Evolutionary conservation across 208 protist species (phyloP), one percentile per base, ranked within the genome.

Genomic region (Wallacemonas sp.): DNA sequence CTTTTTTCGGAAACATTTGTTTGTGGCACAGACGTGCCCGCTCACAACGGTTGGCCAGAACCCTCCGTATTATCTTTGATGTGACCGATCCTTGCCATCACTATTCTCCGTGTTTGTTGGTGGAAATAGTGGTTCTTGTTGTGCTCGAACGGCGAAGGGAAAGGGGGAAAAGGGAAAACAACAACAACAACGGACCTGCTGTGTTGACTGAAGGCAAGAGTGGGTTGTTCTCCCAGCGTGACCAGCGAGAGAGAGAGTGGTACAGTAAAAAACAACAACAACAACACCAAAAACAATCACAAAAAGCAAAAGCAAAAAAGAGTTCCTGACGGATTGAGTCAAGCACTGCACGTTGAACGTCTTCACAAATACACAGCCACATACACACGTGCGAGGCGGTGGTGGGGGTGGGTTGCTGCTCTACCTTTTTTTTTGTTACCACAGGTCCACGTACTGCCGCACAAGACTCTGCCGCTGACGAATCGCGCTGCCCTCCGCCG

Each of bases 391-490:
- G n/a, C n/a, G n/a, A n/a, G n/a, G n/a, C n/a, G n/a, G n/a, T n/a
- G n/a, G n/a, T 41, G 36, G 6, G 36, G 9, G 36, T 41, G 36
- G 6, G 36, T 41, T 41, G 36, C 36, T 41, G 6, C 14, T 41
- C 36, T 41, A 41, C 14, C 36, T 6, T 17, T 14, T 6, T 41
- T n/a, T n/a, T n/a, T n/a, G n/a, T 23, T 58, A 58, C 52, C 52
- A 58, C 6, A 58, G 26, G n/a, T 58, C 52, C 30, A 58, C 52
- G 32, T 58, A 58, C 52, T 58, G 52, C 4, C 52, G 52, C 30
- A 58, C 52, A 17, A 58, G 52, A 3, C 32, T 8, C 30, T 58
- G 52, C 17, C 52, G 52, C 26, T 39, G 52, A 11, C 52, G 52
- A 24, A 58, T 38, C n/a, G 19, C 30, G 32, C 52, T 58, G 12